Percentiles rank a stretch among this genome's conserved stretches.
Evolutionary conservation across 352 stramenopile species (phyloP).

Genomic region (Globisporangium nunn): DNA sequence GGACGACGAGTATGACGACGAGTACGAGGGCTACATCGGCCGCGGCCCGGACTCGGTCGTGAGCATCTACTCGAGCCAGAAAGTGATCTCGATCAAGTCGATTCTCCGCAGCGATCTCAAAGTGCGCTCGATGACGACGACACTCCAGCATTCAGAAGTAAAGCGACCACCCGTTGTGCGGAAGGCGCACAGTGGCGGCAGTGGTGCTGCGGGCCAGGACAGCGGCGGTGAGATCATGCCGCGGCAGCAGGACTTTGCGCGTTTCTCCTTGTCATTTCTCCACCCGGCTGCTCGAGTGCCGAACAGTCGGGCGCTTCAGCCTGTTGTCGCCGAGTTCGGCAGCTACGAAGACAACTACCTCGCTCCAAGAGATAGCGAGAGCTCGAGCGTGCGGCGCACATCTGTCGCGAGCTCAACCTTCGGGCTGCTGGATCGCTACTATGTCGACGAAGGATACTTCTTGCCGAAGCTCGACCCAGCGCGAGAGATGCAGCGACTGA

Average conservation of each 20-base stretch:
- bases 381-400: slow-evolving; percentile 28
- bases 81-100: slow-evolving; percentile 59
- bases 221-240: slow-evolving; percentile 4
- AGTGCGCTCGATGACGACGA: slow-evolving; percentile 9
- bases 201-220: not conserved
- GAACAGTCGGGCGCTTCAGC: slow-evolving; percentile 8
- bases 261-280: slow-evolving; percentile 34
- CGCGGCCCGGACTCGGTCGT: slow-evolving; percentile 10
- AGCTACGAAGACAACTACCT: slow-evolving; percentile 30
- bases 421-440: slow-evolving; percentile 43
- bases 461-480: slow-evolving; percentile 28
- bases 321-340: slow-evolving; percentile 30
- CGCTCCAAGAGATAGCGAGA: slow-evolving; percentile 21
- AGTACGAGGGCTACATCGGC: slow-evolving; percentile 21
- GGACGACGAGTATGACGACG: slow-evolving; percentile 14
- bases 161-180: not conserved
- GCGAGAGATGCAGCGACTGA: slow-evolving; percentile 34
- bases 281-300: slow-evolving; percentile 20
- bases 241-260: not conserved
- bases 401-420: slow-evolving; percentile 43
- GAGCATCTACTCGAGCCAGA: slow-evolving; percentile 21
- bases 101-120: slow-evolving; percentile 17
- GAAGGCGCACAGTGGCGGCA: slow-evolving; percentile 5
- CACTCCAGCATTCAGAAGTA: not conserved
- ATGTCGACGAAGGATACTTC: slow-evolving; percentile 35